Conservation (phyloP, 2,329 filamentous ascomycete species). For the Rutstroemia sp. region DNA sequence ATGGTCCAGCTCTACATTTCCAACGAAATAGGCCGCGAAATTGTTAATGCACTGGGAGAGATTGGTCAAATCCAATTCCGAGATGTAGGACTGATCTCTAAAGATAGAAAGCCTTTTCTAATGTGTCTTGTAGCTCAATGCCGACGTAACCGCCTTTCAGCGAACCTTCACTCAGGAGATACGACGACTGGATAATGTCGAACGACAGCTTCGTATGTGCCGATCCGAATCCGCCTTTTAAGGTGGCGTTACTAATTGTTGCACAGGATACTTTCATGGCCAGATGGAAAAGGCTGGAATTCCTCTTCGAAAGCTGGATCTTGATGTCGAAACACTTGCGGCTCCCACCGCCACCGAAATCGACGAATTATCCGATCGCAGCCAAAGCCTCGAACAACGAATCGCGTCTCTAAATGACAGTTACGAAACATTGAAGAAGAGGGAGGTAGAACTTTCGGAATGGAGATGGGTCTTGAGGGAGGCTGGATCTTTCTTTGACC, state of each 20-base stretch:
- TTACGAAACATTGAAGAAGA: conserved; percentile 97
- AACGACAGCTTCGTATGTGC: conserved; percentile 84
- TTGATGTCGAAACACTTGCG: conserved; percentile 80
- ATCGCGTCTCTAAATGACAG: conserved; percentile 91
- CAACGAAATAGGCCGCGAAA: conserved; percentile 97
- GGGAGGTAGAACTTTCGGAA: conserved; percentile 92
- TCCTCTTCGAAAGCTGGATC: conserved; percentile 79
- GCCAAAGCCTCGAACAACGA: conserved; percentile 86
- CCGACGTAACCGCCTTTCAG: conserved; percentile 89
- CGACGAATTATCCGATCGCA: conserved; percentile 87
- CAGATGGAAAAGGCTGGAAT: conserved; percentile 95
- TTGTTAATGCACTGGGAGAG: conserved; percentile 93
- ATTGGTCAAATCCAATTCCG: conserved; percentile 94
- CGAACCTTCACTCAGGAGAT: conserved; percentile 97
- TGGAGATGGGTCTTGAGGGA: conserved; percentile 98
- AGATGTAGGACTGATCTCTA: conserved; percentile 55
- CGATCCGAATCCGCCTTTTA: not conserved
- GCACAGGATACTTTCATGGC: conserved; percentile 76
- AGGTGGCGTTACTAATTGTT: conserved; percentile 12
- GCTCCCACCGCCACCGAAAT: conserved; percentile 91
- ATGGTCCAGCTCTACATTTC: conserved; percentile 99
- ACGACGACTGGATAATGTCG: conserved; percentile 92
- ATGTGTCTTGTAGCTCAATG: conserved; percentile 63
- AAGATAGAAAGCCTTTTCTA: conserved; percentile 10
- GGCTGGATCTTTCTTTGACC: conserved; percentile 94